Evolutionary conservation across 2,329 filamentous ascomycete species (phyloP).

Genomic region (Colletotrichum sp.): DNA sequence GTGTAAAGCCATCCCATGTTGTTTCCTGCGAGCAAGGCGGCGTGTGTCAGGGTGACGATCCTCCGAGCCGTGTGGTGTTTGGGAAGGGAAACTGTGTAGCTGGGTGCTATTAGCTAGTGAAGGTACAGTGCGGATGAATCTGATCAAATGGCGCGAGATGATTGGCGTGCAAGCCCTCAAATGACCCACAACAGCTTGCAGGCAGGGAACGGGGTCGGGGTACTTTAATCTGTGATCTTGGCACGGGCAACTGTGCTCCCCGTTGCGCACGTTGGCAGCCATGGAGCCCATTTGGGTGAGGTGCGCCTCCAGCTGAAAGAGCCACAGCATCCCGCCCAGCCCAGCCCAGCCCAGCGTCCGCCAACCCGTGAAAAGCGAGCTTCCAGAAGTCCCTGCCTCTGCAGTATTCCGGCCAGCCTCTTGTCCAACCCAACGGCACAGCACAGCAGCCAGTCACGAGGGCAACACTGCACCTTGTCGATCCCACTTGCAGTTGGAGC

Average conservation of each 20-base stretch:
- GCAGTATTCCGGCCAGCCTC: neutral
- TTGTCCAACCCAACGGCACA: neutral
- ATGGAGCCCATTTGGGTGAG: neutral
- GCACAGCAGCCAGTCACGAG: neutral
- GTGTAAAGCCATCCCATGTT: neutral
- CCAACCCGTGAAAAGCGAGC: neutral
- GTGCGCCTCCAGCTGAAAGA: neutral
- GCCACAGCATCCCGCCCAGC: neutral
- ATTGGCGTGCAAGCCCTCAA: neutral
- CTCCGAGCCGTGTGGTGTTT: neutral
- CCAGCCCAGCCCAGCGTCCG: neutral
- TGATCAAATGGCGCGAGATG: neutral
- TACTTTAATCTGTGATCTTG: conserved; percentile 12
- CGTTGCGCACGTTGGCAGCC: neutral
- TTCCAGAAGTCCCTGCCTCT: neutral
- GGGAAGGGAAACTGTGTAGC: neutral
- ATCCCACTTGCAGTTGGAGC: conserved; percentile 7
- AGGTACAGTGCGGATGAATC: neutral
- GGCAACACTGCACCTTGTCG: neutral
- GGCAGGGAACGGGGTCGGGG: neutral
- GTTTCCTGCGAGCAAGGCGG: neutral
- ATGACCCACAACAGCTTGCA: neutral
- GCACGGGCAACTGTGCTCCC: neutral
- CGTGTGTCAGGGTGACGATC: neutral
- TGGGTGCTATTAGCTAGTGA: rapidly evolving